Conservation (phyloP, 2,329 filamentous ascomycete genomes). For the Ceratocystis cubensis region DNA sequence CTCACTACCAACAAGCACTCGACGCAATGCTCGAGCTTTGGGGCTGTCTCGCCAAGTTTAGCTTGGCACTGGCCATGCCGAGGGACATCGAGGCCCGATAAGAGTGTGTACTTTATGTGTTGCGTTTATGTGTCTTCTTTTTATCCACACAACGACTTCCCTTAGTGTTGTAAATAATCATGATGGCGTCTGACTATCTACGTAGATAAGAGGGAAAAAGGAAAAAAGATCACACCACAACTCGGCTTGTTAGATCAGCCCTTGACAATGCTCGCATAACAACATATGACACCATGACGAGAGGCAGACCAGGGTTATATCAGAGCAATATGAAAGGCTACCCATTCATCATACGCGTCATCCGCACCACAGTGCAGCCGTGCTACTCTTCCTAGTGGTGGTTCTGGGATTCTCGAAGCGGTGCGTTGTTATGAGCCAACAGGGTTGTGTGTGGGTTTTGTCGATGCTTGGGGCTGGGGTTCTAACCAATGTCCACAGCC, state of each 20-base stretch:
- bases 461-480: neutral
- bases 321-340: neutral
- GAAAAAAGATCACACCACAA: constrained; percentile 1
- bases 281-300: neutral
- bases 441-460: neutral
- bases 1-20: neutral
- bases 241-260: constrained; percentile 6
- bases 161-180: neutral
- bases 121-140: neutral
- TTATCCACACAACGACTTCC: neutral
- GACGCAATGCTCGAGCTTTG: neutral
- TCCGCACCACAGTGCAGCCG: neutral
- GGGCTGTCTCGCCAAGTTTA: neutral
- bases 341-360: neutral
- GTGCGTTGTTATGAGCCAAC: constrained; percentile 3
- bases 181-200: neutral
- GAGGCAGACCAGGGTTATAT: neutral
- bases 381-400: neutral
- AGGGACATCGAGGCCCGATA: constrained; percentile 1
- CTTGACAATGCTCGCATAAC: constrained; percentile 1
- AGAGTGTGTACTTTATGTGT: neutral
- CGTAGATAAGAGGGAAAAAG: neutral
- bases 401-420: neutral
- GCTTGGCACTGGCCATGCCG: constrained; percentile 1
- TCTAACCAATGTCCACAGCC: neutral